Evolutionary conservation across 345 rosid species (phyloP).

Genomic region (Lepidium aucheri): DNA sequence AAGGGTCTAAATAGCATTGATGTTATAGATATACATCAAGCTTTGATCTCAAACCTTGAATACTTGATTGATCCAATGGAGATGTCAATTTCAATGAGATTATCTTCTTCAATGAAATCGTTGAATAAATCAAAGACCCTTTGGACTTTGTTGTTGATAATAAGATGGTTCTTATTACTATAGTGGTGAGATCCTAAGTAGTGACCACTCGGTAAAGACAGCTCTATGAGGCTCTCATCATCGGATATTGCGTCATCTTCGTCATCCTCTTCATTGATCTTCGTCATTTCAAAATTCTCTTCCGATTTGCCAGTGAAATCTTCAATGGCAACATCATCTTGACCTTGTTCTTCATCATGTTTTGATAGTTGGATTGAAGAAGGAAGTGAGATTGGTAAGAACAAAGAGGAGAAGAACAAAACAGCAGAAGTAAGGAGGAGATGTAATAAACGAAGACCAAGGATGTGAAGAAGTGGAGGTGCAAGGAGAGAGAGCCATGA

Average conservation of each 20-base stretch:
- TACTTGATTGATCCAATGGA: conserved; percentile 71
- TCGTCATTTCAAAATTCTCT: background rate
- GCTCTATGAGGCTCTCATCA: conserved; percentile 69
- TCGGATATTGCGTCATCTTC: conserved; percentile 48
- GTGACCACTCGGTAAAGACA: conserved; percentile 58
- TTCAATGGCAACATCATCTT: background rate
- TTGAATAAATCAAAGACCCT: conserved; percentile 27
- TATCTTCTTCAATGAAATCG: conserved; percentile 64
- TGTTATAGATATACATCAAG: conserved; percentile 14
- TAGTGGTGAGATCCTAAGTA: conserved; percentile 26
- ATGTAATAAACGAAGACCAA: conserved; percentile 28
- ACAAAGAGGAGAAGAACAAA: conserved; percentile 30
- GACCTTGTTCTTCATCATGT: conserved; percentile 26
- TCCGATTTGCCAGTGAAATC: background rate
- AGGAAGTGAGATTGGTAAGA: conserved; percentile 13
- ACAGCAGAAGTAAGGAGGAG: conserved; percentile 32
- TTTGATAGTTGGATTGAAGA: background rate
- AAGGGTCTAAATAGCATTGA: background rate
- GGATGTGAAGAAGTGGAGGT: conserved; percentile 22
- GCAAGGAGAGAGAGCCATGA: conserved; percentile 28
- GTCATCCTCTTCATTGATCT: conserved; percentile 3
- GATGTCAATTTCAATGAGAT: conserved; percentile 74
- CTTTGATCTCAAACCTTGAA: conserved; percentile 67
- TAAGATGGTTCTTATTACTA: conserved; percentile 11
- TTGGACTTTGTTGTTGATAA: conserved; percentile 18